Evolutionary conservation across 495 filamentous ascomycete species (phyloP).

Genomic region (Terfezia boudieri): DNA sequence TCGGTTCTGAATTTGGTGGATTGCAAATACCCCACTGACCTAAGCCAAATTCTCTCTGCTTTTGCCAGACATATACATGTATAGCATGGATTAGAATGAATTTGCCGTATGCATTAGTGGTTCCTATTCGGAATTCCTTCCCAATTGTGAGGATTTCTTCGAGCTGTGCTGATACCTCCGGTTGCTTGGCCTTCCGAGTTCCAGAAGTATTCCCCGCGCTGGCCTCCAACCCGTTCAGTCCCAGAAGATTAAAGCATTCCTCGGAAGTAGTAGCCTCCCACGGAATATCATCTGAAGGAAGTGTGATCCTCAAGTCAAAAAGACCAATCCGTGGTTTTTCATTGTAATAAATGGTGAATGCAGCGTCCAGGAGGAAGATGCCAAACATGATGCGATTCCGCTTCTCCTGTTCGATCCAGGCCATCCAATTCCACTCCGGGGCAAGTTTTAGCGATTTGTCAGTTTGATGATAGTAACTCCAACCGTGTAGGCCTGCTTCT

Average conservation of each 20-base stretch:
- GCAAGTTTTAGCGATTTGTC: neutral
- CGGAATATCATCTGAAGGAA: constrained; percentile 43
- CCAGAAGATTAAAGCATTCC: constrained; percentile 39
- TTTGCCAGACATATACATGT: constrained; percentile 29
- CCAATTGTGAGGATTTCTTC: constrained; percentile 30
- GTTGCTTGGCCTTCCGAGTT: constrained; percentile 34
- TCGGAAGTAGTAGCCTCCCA: constrained; percentile 34
- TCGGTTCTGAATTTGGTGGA: neutral
- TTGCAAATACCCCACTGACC: neutral
- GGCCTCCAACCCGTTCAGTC: constrained; percentile 27
- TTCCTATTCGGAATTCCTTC: constrained; percentile 29
- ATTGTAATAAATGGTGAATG: constrained; percentile 45
- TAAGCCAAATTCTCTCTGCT: constrained; percentile 14
- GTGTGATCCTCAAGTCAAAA: constrained; percentile 32
- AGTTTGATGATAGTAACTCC: constrained; percentile 22
- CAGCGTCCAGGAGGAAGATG: constrained; percentile 34
- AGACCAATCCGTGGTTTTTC: constrained; percentile 31
- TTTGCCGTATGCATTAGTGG: constrained; percentile 43
- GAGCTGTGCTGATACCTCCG: constrained; percentile 31
- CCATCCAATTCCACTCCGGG: constrained; percentile 26
- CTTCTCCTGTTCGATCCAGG: constrained; percentile 47
- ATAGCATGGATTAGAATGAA: constrained; percentile 47
- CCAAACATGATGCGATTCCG: constrained; percentile 37
- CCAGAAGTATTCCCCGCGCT: constrained; percentile 28
- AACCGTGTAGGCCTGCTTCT: constrained; percentile 13